Evolutionary conservation across 148 eudicot genomes (phyloP), one percentile per base, ranked within the genome.

Genomic region (Fagopyrum tataricum): DNA sequence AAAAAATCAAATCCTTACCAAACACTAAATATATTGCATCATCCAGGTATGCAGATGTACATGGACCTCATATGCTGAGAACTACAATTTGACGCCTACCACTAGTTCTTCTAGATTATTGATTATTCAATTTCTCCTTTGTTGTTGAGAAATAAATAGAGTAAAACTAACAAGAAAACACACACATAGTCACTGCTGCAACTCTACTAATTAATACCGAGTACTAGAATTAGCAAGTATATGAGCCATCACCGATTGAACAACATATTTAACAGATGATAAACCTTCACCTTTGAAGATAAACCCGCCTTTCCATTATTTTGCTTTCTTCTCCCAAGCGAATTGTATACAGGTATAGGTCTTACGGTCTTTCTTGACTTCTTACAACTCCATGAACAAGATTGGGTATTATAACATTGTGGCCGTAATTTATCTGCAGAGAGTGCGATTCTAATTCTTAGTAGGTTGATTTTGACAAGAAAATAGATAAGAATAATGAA

Each of bases 291-390:
- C 87, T 86, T 88, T 52, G 89, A 80, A 4, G 85, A 76, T n/a
- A 79, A 59, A 41, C 86, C 90, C 31, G 86, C 64, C 71, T 84
- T 86, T 18, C 87, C 90, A 77, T 62, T 55, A 37, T 76, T 78
- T 26, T 88, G 85, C 78, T 91, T 91, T 76, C 86, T 88, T 21
- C 94, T 93, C 76, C 97, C 97, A 77, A 89, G 87, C 67, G 89
- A 78, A 78, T 78, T 88, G 79, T 79, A 75, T 41, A 89, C 77
- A 69, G 75, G 81, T 47, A 84, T 46, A 46, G 86, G 81, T 64
- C 84, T 79, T 31, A 72, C 61, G 44, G 44, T 61, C 61, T 44
- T 83, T 26, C 69, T 69, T 64, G 79, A 46, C 74, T 73, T 73
- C 56, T 26, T 74, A 56, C 48, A 72, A 13, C 61, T 58, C 85